Evolutionary conservation across 2,329 filamentous ascomycete genomes (phyloP).

Genomic region (Ophiocordyceps camponoti-saundersi): DNA sequence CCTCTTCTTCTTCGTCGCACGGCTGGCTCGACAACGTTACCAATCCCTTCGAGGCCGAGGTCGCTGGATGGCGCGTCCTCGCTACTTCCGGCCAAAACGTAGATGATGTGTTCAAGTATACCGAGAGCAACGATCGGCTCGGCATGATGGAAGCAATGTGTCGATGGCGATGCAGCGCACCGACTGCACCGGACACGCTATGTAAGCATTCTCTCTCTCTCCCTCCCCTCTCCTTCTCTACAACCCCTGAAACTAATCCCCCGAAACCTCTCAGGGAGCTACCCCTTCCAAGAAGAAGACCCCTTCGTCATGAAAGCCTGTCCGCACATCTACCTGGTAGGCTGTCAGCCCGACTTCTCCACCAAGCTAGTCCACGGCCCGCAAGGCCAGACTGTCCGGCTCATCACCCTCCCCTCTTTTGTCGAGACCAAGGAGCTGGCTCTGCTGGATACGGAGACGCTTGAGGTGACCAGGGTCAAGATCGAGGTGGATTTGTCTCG

Average conservation of each 20-base stretch:
- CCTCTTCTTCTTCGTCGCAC: conserved; percentile 17
- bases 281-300: conserved; percentile 88
- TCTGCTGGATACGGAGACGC: conserved; percentile 68
- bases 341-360: conserved; percentile 66
- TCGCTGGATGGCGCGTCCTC: conserved; percentile 79
- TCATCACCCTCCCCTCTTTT: conserved; percentile 77
- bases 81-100: conserved; percentile 86
- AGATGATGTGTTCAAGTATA: conserved; percentile 84
- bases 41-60: conserved; percentile 81
- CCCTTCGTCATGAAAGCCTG: conserved; percentile 74
- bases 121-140: conserved; percentile 59
- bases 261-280: conserved; percentile 53
- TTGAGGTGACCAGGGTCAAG: conserved; percentile 59
- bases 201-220: conserved; percentile 37
- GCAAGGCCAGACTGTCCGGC: conserved; percentile 51
- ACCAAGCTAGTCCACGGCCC: conserved; percentile 52
- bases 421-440: conserved; percentile 62
- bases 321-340: conserved; percentile 82
- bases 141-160: conserved; percentile 92
- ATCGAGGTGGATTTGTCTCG: conserved; percentile 18
- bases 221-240: too few species aligned
- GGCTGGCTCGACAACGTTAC: conserved; percentile 81
- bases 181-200: conserved; percentile 88
- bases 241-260: neutral
- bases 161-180: conserved; percentile 78